Evolutionary conservation across 2,329 filamentous ascomycete species (phyloP).

Genomic region (Davidsoniella australis): DNA sequence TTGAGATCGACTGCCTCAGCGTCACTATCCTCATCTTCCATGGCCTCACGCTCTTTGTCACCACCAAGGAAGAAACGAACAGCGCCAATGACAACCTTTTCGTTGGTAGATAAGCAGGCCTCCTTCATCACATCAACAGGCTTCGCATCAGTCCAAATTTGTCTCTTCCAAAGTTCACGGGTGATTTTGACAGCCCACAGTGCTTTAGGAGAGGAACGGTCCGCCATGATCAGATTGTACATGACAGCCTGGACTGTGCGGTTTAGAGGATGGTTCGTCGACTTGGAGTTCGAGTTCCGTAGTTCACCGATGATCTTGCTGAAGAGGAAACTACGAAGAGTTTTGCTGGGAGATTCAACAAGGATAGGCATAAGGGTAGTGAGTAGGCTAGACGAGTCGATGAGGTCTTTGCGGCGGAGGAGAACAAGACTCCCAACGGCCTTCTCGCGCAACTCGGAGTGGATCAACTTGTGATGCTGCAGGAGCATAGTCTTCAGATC

Average conservation of each 20-base stretch:
- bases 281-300: conserved; percentile 69
- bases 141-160: conserved; percentile 88
- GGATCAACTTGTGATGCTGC: conserved; percentile 65
- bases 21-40: conserved; percentile 75
- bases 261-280: conserved; percentile 84
- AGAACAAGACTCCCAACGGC: conserved; percentile 80
- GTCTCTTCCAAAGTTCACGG: conserved; percentile 86
- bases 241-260: conserved; percentile 83
- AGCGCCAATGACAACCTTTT: conserved; percentile 77
- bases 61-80: conserved; percentile 91
- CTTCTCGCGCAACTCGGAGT: conserved; percentile 80
- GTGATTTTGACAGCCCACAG: conserved; percentile 95
- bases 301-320: conserved; percentile 83
- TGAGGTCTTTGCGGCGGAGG: conserved; percentile 75
- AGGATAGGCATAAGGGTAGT: conserved; percentile 91
- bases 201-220: conserved; percentile 68
- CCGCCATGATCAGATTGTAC: conserved; percentile 77
- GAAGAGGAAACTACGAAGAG: conserved; percentile 66
- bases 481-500: conserved; percentile 69
- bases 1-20: conserved; percentile 65
- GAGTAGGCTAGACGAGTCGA: conserved; percentile 68
- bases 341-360: conserved; percentile 81
- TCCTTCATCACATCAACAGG: conserved; percentile 98
- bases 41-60: conserved; percentile 86
- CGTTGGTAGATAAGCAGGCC: conserved; percentile 72